Percentiles rank a stretch among this genome's conserved stretches.
Evolutionary conservation across 257 asterid species (phyloP).

Genomic region (Thymus mandschuricus): DNA sequence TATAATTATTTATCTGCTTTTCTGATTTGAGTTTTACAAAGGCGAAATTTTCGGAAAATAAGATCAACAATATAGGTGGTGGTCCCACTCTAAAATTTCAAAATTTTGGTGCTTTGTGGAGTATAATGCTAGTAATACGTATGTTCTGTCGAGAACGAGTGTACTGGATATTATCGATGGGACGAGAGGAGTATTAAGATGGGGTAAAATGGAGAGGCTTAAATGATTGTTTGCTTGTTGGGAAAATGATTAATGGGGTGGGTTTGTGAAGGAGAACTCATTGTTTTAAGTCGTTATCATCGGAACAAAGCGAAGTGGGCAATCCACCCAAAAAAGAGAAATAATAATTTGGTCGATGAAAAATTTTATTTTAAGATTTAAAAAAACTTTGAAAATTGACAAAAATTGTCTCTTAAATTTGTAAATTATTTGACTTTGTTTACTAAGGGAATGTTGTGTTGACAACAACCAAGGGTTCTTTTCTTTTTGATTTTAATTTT

Average conservation of each 20-base stretch:
- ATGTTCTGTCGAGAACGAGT: too few relatives aligned
- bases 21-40: slow-evolving; percentile 35
- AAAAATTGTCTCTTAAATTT: slow-evolving; percentile 26
- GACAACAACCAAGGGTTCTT: neutral
- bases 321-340: slow-evolving; percentile 53
- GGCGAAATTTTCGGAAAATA: slow-evolving; percentile 38
- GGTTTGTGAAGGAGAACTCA: slow-evolving; percentile 15
- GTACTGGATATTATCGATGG: too few relatives aligned
- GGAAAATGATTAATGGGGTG: neutral
- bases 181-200: too few relatives aligned
- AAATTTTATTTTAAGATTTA: neutral
- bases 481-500: too few relatives aligned
- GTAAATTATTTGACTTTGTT: slow-evolving; percentile 23
- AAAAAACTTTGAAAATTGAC: slow-evolving; percentile 27
- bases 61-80: slow-evolving; percentile 16
- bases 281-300: slow-evolving; percentile 32
- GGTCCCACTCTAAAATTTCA: slow-evolving; percentile 29
- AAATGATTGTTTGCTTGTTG: slow-evolving; percentile 37
- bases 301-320: slow-evolving; percentile 57
- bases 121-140: too few relatives aligned
- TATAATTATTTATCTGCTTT: slow-evolving; percentile 33
- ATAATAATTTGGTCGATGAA: slow-evolving; percentile 42
- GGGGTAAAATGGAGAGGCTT: neutral
- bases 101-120: too few relatives aligned
- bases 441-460: slow-evolving; percentile 23